Percentiles rank a stretch among this genome's conserved stretches.
These are phyloP conservation scores for Amniculicola lignicola DNA, from an alignment of 495 filamentous ascomycete genomes.

Conservation along the genomic window DNA sequence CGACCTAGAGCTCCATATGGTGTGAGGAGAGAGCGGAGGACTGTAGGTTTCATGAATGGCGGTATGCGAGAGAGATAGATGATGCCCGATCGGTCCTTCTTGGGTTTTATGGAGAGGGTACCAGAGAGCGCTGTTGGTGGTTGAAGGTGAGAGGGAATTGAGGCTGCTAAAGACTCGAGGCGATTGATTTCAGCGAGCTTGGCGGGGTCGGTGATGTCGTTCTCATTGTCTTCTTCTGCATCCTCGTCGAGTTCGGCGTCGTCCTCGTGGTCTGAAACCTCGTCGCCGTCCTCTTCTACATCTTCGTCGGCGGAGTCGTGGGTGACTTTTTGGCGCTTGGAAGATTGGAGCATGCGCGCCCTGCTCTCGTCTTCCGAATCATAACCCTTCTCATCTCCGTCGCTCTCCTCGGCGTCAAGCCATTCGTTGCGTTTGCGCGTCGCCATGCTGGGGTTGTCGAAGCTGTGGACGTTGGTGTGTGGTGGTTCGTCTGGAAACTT, in stretches of 20 bases:
- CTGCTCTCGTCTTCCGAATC: slow-evolving; percentile 71
- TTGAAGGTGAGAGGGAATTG: slow-evolving; percentile 1
- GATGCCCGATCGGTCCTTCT: slow-evolving; percentile 67
- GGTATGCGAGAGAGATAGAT: slow-evolving; percentile 88
- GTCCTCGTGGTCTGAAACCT: slow-evolving; percentile 21
- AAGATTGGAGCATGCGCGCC: slow-evolving; percentile 46
- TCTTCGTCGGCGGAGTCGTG: slow-evolving; percentile 42
- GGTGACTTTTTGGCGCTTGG: slow-evolving; percentile 65
- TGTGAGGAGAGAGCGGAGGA: slow-evolving; percentile 72
- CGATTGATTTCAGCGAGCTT: slow-evolving; percentile 1
- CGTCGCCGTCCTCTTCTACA: slow-evolving; percentile 25
- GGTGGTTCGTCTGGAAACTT: not conserved
- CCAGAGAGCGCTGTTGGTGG: slow-evolving; percentile 5
- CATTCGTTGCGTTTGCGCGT: slow-evolving; percentile 72
- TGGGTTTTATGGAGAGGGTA: slow-evolving; percentile 24
- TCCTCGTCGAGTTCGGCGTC: slow-evolving; percentile 23
- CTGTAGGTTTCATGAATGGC: slow-evolving; percentile 88
- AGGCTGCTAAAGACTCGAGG: not conserved
- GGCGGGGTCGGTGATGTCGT: slow-evolving; percentile 25
- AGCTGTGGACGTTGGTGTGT: not conserved
- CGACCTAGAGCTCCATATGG: slow-evolving; percentile 76
- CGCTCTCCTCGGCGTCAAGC: slow-evolving; percentile 64
- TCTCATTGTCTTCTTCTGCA: slow-evolving; percentile 25
- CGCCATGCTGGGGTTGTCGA: slow-evolving; percentile 49
- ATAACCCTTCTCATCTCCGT: slow-evolving; percentile 58